Evolutionary conservation across 2,329 filamentous ascomycete genomes (phyloP).

Genomic region (Plectosphaerella sp.): DNA sequence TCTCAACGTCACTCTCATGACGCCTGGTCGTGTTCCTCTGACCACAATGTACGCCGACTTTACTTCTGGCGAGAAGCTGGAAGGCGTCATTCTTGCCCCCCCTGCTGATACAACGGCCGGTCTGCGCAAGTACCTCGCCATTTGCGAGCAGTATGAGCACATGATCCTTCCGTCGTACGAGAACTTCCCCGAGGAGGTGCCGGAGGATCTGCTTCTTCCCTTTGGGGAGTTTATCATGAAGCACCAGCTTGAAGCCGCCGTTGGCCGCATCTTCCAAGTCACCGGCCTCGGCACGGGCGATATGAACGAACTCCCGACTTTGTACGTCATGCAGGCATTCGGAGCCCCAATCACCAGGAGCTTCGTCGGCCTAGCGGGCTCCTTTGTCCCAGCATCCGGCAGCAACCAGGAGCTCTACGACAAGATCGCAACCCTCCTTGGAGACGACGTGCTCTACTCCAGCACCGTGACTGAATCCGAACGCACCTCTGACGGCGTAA

Average conservation of each 20-base stretch:
- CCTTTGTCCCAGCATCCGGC: constrained; percentile 26
- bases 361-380: constrained; percentile 21
- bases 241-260: constrained; percentile 34
- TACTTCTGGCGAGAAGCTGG: constrained; percentile 20
- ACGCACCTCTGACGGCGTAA: constrained; percentile 21
- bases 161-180: constrained; percentile 27
- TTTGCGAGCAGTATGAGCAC: constrained; percentile 22
- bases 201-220: constrained; percentile 34
- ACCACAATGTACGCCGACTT: constrained; percentile 28
- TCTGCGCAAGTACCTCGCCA: constrained; percentile 20
- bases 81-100: constrained; percentile 13
- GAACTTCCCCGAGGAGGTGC: constrained; percentile 29
- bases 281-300: constrained; percentile 39
- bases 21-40: constrained; percentile 18
- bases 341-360: constrained; percentile 27
- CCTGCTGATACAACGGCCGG: constrained; percentile 15
- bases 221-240: constrained; percentile 43
- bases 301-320: constrained; percentile 32
- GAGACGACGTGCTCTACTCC: constrained; percentile 28
- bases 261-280: constrained; percentile 32
- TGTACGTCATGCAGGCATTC: constrained; percentile 41
- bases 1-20: constrained; percentile 29
- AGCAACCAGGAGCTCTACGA: constrained; percentile 36
- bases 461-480: constrained; percentile 25
- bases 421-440: constrained; percentile 26